phyloP scores from a whole-genome alignment of 2,329 filamentous ascomycete genomes.

The Aspergillus calidoustus region DNA sequence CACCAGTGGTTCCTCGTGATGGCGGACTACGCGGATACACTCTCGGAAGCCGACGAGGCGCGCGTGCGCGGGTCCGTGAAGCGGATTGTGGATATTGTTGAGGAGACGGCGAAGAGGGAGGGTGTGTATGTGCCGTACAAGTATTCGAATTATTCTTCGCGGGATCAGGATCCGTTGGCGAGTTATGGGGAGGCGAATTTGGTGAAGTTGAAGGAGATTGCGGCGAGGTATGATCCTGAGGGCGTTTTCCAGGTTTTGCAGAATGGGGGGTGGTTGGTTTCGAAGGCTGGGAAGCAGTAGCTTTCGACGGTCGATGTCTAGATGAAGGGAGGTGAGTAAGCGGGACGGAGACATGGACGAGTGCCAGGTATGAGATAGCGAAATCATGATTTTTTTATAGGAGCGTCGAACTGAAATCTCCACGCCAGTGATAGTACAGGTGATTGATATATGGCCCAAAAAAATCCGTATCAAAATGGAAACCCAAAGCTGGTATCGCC shows the following conservation, averaged over 20 bases:
- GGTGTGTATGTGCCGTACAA: background rate
- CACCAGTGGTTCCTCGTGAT: slow-evolving; percentile 16
- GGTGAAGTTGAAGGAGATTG: background rate
- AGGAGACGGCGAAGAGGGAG: background rate
- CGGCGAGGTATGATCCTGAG: slow-evolving; percentile 5
- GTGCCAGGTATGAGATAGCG: background rate
- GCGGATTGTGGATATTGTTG: background rate
- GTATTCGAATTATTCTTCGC: background rate
- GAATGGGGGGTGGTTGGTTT: slow-evolving; percentile 13
- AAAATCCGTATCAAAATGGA: background rate
- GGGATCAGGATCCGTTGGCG: background rate
- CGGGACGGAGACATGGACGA: too few species aligned
- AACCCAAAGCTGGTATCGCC: background rate
- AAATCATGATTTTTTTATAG: background rate
- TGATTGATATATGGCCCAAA: background rate
- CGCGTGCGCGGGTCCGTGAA: background rate
- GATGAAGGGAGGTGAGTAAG: too few species aligned
- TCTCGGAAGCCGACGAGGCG: background rate
- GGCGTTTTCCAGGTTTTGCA: slow-evolving; percentile 5
- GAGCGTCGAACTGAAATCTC: background rate
- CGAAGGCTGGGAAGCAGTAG: background rate
- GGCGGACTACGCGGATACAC: background rate
- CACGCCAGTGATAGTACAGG: background rate
- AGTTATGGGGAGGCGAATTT: background rate
- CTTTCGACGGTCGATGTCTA: background rate